phyloP scores from a whole-genome alignment of 139 green algal genomes.

The Micractinium sp. region DNA sequence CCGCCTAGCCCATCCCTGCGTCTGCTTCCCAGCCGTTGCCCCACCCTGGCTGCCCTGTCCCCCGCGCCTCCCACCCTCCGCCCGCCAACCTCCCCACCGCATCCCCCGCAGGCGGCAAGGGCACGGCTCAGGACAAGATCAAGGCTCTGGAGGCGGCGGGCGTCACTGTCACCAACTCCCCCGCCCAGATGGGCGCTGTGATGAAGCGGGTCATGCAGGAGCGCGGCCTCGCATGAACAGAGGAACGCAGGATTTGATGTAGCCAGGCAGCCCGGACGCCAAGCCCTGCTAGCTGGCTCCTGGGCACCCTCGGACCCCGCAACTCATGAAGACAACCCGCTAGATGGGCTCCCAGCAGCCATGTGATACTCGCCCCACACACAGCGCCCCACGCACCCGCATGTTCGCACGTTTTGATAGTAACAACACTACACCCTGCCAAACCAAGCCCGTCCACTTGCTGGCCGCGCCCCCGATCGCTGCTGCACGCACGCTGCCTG shows the following conservation, averaged over 20 bases:
- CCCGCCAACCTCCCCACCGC: too few relatives aligned
- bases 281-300: not conserved
- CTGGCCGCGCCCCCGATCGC: not conserved
- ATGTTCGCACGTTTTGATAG: not conserved
- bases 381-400: not conserved
- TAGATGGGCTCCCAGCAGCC: not conserved
- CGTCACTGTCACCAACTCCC: constrained; percentile 84
- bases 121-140: constrained; percentile 96
- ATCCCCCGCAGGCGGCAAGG: constrained; percentile 87
- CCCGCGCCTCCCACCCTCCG: too few relatives aligned
- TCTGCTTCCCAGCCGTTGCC: too few relatives aligned
- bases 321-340: not conserved
- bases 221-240: constrained; percentile 64
- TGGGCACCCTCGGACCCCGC: too few relatives aligned
- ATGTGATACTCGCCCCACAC: not conserved
- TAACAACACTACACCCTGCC: too few relatives aligned
- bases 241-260: not conserved
- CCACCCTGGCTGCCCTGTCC: too few relatives aligned
- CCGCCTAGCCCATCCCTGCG: too few relatives aligned
- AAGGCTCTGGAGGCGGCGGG: constrained; percentile 89
- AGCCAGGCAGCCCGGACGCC: not conserved
- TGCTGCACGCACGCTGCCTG: not conserved
- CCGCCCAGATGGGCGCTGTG: constrained; percentile 41
- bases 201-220: constrained; percentile 84
- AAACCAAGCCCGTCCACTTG: not conserved